phyloP scores from a whole-genome alignment of 2,329 filamentous ascomycete genomes.

The Diaporthe capsici region DNA sequence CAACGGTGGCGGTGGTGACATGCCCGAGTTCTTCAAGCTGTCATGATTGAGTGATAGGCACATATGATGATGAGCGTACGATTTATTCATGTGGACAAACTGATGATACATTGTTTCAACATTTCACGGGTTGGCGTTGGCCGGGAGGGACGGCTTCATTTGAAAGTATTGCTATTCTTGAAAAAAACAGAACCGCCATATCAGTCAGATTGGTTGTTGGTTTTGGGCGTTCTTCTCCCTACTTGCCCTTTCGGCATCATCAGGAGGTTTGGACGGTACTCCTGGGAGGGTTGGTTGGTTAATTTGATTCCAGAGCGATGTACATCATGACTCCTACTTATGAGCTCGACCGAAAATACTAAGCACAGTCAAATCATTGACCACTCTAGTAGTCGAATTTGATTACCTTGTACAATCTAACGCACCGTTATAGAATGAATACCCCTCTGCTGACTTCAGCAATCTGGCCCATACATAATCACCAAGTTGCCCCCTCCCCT shows the following conservation, averaged over 20 bases:
- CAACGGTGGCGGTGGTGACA: conserved; percentile 12
- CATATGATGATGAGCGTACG: conserved; percentile 5
- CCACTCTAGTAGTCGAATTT: neutral
- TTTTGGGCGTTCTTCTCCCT: neutral
- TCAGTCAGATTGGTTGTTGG: neutral
- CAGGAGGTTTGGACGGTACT: conserved; percentile 32
- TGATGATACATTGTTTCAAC: neutral
- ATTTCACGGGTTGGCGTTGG: neutral
- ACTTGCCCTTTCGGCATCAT: neutral
- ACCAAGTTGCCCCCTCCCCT: neutral
- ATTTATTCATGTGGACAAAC: neutral
- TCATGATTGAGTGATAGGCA: neutral
- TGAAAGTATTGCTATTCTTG: neutral
- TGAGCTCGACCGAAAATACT: conserved; percentile 6
- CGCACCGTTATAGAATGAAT: no score
- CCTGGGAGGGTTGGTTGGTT: neutral
- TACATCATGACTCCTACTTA: conserved; percentile 15
- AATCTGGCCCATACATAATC: neutral
- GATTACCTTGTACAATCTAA: neutral
- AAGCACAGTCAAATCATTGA: neutral
- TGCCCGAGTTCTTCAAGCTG: conserved; percentile 27
- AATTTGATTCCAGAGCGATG: conserved; percentile 15
- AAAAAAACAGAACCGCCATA: neutral
- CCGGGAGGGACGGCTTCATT: no score
- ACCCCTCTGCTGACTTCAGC: neutral